Percentiles rank a stretch among this genome's conserved stretches.
These are phyloP conservation scores for Globisporangium recalcitrans DNA, from an alignment of 352 stramenopile genomes.

Conservation along the genomic window DNA sequence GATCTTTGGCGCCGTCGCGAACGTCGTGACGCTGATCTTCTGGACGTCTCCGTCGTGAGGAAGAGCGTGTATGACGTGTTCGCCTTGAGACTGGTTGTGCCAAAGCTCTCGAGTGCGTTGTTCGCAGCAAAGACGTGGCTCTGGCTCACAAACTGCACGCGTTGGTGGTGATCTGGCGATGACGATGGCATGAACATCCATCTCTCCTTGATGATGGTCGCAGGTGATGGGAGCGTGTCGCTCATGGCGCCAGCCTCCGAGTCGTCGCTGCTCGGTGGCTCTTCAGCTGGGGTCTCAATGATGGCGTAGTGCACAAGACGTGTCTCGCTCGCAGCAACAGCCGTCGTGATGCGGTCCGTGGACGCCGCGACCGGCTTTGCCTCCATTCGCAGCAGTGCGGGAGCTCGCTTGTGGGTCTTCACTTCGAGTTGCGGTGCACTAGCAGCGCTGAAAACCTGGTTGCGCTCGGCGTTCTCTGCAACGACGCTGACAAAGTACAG, in stretches of 20 bases:
- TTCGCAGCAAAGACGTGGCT: constrained; percentile 1
- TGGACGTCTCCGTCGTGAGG: too few relatives aligned
- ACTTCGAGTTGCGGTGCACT: constrained; percentile 18
- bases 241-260: background rate
- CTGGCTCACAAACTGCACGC: constrained; percentile 7
- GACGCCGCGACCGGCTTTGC: constrained; percentile 26
- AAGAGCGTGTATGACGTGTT: constrained; percentile 60
- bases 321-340: constrained; percentile 20
- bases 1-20: too few relatives aligned
- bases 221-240: background rate
- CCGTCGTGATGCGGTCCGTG: constrained; percentile 28
- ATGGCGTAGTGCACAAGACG: constrained; percentile 51
- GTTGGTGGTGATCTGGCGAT: background rate
- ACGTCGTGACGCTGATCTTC: too few relatives aligned
- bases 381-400: constrained; percentile 18
- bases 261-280: background rate
- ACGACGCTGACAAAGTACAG: constrained; percentile 43
- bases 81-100: constrained; percentile 22
- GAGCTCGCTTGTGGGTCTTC: constrained; percentile 41
- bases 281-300: constrained; percentile 5
- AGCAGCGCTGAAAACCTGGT: constrained; percentile 42
- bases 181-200: background rate
- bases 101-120: constrained; percentile 14
- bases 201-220: constrained; percentile 14
- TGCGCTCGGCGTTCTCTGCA: constrained; percentile 48